Evolutionary conservation across 2,329 filamentous ascomycete genomes (phyloP), one percentile per base, ranked within the genome.

Genomic region (Colletotrichum sidae): DNA sequence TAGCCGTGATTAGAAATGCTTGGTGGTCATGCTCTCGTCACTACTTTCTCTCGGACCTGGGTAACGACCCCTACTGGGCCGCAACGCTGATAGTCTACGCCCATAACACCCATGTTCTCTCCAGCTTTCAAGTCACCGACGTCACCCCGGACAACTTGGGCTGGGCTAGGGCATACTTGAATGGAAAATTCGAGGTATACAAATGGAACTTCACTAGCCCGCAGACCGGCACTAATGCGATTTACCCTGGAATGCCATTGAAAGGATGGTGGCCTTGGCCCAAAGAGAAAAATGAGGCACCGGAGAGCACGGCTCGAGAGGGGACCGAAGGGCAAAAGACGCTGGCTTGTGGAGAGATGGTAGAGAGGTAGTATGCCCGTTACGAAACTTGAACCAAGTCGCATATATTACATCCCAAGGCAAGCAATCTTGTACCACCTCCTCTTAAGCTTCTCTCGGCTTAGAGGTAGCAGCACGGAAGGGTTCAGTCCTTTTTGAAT

Each of bases 181-280:
- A 7, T 37, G 47, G 47, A 50, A 8, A 0, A 7, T n/a, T n/a
- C 1, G 17, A n/a, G n/a, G 33, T 51, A 12, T 51, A 51, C 37
- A n/a, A 25, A 13, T 51, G 34, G 47, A 0, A 13, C 8, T 33
- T 6, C 2, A 6, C 34, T 9, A 37, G 11, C 33, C 47, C 47
- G 25, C 37, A 13, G 34, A 11, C 25, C 2, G 10, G 17, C 17
- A 34, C 13, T 10, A 51, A 51, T 33, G 8, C 25, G n/a, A 51
- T 51, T 12, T 51, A 51, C 37, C 17, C 17, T 1, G 33, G 37
- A 12, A 35, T 51, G 47, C 17, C 8, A 34, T 4, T 51, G 47
- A 33, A 51, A 34, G 47, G 47, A 25, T 51, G 47, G 47, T 51
- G 47, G 47, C 47, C 47, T 0, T 50, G 47, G 46, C 46, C 46